Evolutionary conservation across 768 basidiomycete species (phyloP).

Genomic region (Naganishia kalamii): DNA sequence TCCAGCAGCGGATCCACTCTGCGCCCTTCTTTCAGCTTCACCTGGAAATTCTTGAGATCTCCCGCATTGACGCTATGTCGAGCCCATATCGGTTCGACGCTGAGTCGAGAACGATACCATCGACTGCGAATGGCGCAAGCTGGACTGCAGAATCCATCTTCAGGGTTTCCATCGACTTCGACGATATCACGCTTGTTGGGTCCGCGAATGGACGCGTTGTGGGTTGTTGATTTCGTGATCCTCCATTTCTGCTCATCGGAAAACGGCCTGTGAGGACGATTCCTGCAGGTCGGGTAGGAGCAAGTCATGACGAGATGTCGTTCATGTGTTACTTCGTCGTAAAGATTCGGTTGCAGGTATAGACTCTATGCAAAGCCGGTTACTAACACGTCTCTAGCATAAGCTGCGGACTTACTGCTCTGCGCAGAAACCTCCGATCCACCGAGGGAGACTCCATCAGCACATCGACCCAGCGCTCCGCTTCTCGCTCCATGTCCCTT

Average conservation of each 20-base stretch:
- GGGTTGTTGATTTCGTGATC: not conserved
- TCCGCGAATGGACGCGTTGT: not conserved
- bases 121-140: constrained; percentile 31
- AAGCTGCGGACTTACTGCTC: constrained; percentile 30
- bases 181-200: constrained; percentile 26
- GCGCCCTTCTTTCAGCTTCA: not conserved
- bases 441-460: constrained; percentile 37
- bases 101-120: constrained; percentile 33
- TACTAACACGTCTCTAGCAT: not conserved
- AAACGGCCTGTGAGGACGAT: constrained; percentile 30
- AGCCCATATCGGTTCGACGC: constrained; percentile 30
- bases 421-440: constrained; percentile 28
- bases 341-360: constrained; percentile 36
- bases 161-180: constrained; percentile 32
- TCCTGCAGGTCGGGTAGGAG: constrained; percentile 39
- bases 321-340: constrained; percentile 37
- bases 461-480: constrained; percentile 39
- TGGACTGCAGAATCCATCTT: constrained; percentile 39
- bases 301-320: constrained; percentile 38
- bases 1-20: not conserved
- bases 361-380: constrained; percentile 20
- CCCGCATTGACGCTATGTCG: constrained; percentile 15
- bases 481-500: constrained; percentile 29
- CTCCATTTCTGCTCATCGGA: constrained; percentile 4
- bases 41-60: constrained; percentile 1